A percentile compares a stretch with the other conserved stretches of the same genome.
Evolutionary conservation across 352 stramenopile genomes (phyloP).

Genomic region (Phytophthora macrochlamydospora): DNA sequence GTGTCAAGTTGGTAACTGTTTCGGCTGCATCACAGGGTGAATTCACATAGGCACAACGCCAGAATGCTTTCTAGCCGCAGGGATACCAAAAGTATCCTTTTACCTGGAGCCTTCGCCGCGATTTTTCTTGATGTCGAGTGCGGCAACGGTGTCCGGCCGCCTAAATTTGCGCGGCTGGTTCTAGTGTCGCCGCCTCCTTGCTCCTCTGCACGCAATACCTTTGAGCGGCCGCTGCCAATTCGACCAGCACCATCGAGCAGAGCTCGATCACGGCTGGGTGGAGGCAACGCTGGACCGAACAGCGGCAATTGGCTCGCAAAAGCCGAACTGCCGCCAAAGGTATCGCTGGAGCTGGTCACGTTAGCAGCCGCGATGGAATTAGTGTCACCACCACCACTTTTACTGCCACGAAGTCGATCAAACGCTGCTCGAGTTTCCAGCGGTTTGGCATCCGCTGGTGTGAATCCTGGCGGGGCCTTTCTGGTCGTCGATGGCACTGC

Average conservation of each 20-base stretch:
- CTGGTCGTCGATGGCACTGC: slow-evolving; percentile 8
- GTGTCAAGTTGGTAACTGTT: too few relatives aligned
- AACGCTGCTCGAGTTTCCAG: slow-evolving; percentile 55
- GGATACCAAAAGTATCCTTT: too few relatives aligned
- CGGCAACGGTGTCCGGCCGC: background rate
- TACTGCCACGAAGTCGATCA: slow-evolving; percentile 33
- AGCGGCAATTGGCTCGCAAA: slow-evolving; percentile 57
- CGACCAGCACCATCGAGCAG: slow-evolving; percentile 12
- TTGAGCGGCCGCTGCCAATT: slow-evolving; percentile 34
- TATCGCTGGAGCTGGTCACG: slow-evolving; percentile 2
- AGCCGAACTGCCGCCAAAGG: slow-evolving; percentile 20
- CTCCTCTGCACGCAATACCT: slow-evolving; percentile 9
- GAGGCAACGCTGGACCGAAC: slow-evolving; percentile 38
- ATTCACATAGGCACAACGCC: too few relatives aligned
- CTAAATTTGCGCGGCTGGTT: background rate
- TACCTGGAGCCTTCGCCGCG: too few relatives aligned
- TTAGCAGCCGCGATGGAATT: background rate
- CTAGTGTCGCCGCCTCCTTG: too few relatives aligned
- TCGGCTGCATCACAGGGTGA: too few relatives aligned
- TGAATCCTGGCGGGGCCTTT: slow-evolving; percentile 64
- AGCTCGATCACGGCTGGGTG: slow-evolving; percentile 2
- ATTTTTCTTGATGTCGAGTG: too few relatives aligned
- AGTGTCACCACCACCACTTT: background rate
- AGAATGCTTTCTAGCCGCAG: too few relatives aligned
- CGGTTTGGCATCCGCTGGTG: slow-evolving; percentile 59